Conservation (phyloP, 139 green algal species). For the Micractinium conductrix region DNA sequence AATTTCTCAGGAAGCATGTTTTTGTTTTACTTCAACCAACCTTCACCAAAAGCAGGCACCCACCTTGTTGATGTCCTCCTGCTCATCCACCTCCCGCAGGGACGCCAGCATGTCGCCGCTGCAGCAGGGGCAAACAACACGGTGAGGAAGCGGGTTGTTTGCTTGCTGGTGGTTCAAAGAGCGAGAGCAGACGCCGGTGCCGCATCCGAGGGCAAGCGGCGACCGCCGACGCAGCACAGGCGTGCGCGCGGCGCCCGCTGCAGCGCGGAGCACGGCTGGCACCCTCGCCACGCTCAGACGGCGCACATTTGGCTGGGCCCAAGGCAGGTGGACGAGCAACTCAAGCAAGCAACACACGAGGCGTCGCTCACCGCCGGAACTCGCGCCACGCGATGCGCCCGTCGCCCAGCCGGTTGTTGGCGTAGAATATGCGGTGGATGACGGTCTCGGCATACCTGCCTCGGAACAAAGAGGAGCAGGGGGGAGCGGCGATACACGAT, state of each 20-base stretch:
- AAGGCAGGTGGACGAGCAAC: too few species aligned
- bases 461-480: neutral
- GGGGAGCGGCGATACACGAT: neutral
- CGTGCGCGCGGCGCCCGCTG: too few species aligned
- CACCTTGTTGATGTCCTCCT: constrained; percentile 97
- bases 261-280: too few species aligned
- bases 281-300: too few species aligned
- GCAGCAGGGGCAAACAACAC: neutral
- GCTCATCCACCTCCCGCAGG: constrained; percentile 85
- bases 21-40: too few species aligned
- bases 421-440: constrained; percentile 98
- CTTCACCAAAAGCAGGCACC: neutral
- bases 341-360: neutral
- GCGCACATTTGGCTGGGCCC: too few species aligned
- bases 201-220: too few species aligned
- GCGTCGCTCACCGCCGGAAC: constrained; percentile 62
- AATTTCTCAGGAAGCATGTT: neutral
- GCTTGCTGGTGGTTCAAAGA: too few species aligned
- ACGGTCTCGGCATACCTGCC: constrained; percentile 96
- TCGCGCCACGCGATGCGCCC: constrained; percentile 85
- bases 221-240: too few species aligned
- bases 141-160: too few species aligned
- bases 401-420: constrained; percentile 81
- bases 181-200: too few species aligned
- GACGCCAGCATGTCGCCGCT: constrained; percentile 87